phyloP scores from a whole-genome alignment of 306 rosid species.

The Oemleria cerasiformis region DNA sequence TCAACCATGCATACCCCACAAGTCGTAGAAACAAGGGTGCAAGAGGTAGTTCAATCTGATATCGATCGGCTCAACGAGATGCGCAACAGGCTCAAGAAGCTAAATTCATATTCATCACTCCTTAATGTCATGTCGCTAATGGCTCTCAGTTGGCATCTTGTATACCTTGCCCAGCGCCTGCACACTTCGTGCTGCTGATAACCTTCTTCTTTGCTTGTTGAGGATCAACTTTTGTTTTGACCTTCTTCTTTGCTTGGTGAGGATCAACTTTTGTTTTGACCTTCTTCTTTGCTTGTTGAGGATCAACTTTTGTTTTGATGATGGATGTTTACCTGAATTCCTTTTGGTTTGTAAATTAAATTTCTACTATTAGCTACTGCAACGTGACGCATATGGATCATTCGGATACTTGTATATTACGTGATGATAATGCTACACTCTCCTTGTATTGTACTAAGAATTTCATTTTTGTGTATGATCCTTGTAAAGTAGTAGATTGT shows the following conservation, averaged over 20 bases:
- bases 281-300: not conserved
- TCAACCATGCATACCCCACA: not conserved
- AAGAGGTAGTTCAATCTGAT: conserved; percentile 33
- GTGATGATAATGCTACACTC: not conserved
- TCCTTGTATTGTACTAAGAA: not conserved
- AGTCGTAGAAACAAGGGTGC: conserved; percentile 1
- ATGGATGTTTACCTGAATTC: not conserved
- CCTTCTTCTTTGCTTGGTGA: not conserved
- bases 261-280: not conserved
- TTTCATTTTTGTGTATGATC: not conserved
- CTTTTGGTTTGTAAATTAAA: not conserved
- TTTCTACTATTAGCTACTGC: not conserved
- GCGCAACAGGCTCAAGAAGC: conserved; percentile 53
- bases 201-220: not conserved
- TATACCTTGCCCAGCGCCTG: conserved; percentile 48
- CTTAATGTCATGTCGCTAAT: conserved; percentile 51
- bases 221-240: not conserved
- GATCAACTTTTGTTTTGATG: not conserved
- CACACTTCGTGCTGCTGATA: not conserved
- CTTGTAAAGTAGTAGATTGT: no score
- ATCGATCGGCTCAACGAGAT: conserved; percentile 23
- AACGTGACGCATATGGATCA: not conserved
- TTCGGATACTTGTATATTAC: not conserved
- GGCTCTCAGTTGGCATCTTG: conserved; percentile 71
- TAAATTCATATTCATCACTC: conserved; percentile 56